Percentiles rank a stretch among this genome's conserved stretches.
These are phyloP conservation scores for Pyrenula massariospora DNA, from an alignment of 495 filamentous ascomycete genomes.

Conservation along the genomic window DNA sequence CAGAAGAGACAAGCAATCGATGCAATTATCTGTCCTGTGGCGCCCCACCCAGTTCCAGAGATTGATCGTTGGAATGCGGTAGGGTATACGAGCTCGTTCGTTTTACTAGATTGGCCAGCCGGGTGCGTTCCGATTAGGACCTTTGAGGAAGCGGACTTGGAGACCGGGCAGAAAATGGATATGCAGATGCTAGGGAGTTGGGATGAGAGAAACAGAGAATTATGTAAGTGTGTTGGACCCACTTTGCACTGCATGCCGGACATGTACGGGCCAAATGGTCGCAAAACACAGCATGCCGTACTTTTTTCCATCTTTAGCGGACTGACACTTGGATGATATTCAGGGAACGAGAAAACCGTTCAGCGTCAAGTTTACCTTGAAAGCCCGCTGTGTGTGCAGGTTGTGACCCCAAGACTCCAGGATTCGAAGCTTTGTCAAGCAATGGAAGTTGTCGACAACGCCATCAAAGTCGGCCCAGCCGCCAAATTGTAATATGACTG, in stretches of 20 bases:
- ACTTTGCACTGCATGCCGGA: too few species aligned
- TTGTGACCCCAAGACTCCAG: conserved; percentile 45
- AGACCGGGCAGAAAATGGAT: conserved; percentile 30
- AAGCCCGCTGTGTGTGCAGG: conserved; percentile 45
- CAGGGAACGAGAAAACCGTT: conserved; percentile 37
- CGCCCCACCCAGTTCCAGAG: conserved; percentile 51
- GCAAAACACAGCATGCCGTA: too few species aligned
- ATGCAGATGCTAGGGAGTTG: conserved; percentile 34
- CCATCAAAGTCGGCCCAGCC: conserved; percentile 2
- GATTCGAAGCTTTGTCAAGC: conserved; percentile 44
- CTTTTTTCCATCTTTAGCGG: background rate
- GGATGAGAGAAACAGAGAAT: conserved; percentile 48
- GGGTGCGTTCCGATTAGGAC: conserved; percentile 41
- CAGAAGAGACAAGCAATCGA: conserved; percentile 26
- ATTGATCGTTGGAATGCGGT: conserved; percentile 51
- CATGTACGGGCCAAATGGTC: background rate
- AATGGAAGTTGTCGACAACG: conserved; percentile 39
- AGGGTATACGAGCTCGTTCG: conserved; percentile 49
- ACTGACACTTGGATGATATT: conserved; percentile 2
- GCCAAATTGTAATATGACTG: too few species aligned
- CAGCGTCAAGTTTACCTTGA: conserved; percentile 45
- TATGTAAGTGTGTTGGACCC: conserved; percentile 40
- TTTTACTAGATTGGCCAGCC: conserved; percentile 51
- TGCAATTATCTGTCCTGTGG: conserved; percentile 42
- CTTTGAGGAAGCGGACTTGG: conserved; percentile 35